Conservation (phyloP, 495 filamentous ascomycete genomes). For the Thermochaetoides thermophila region DNA sequence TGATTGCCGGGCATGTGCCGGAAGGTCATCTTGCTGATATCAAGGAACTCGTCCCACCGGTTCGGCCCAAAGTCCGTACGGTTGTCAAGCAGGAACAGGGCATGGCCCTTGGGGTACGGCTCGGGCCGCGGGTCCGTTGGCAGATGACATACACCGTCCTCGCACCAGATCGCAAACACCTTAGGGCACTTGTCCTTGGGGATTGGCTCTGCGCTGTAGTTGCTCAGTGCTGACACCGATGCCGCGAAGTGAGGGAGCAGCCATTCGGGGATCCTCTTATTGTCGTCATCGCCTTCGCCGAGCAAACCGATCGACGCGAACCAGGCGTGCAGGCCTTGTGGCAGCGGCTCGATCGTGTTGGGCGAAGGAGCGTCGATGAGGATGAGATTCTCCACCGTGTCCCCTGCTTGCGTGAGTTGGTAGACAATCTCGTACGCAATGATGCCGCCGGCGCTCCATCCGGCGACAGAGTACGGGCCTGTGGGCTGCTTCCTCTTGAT, state of each 20-base stretch:
- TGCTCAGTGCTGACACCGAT: slow-evolving; percentile 58
- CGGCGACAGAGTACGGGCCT: slow-evolving; percentile 55
- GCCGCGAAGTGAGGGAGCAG: slow-evolving; percentile 72
- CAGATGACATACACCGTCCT: slow-evolving; percentile 63
- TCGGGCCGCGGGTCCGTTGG: slow-evolving; percentile 55
- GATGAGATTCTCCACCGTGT: slow-evolving; percentile 58
- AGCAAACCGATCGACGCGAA: slow-evolving; percentile 71
- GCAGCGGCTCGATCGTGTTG: slow-evolving; percentile 62
- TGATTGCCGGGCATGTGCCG: slow-evolving; percentile 53
- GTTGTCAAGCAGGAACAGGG: slow-evolving; percentile 66
- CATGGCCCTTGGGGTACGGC: slow-evolving; percentile 55
- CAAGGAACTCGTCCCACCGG: slow-evolving; percentile 64
- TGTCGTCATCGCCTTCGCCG: slow-evolving; percentile 50
- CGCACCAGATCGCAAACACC: slow-evolving; percentile 61
- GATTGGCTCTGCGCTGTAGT: slow-evolving; percentile 49
- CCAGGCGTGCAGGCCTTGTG: slow-evolving; percentile 59
- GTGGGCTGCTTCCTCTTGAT: slow-evolving; percentile 46
- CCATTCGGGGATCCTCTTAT: slow-evolving; percentile 55
- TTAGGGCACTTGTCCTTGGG: slow-evolving; percentile 41
- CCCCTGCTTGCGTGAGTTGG: slow-evolving; percentile 51
- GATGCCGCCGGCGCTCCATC: slow-evolving; percentile 82
- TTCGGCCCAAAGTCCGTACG: slow-evolving; percentile 64
- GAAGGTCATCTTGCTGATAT: slow-evolving; percentile 45
- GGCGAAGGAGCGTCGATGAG: slow-evolving; percentile 76
- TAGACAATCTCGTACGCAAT: slow-evolving; percentile 73